These are phyloP conservation scores for Kitagawia praeruptora DNA, from an alignment of 129 eudicot species.

Conservation along the genomic window DNA sequence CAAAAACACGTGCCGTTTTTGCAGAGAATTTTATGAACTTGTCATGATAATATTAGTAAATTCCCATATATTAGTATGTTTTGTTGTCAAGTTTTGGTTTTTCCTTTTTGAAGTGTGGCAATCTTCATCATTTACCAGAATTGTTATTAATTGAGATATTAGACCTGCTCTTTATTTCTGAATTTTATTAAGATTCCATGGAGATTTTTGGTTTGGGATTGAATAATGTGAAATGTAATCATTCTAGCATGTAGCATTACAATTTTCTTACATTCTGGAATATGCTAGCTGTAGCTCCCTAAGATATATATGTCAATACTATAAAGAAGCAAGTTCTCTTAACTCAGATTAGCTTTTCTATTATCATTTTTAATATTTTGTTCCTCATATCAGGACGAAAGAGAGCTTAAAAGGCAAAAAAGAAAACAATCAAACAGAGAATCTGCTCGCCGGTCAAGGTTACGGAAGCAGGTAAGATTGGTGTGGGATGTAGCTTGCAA, in stretches of 20 bases:
- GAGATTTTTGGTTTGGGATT: not conserved
- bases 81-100: not conserved
- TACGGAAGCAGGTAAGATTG: slow-evolving; percentile 70
- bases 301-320: too few relatives aligned
- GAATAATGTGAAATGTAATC: not conserved
- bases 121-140: not conserved
- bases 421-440: slow-evolving; percentile 95
- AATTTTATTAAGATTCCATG: not conserved
- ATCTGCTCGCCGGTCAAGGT: slow-evolving; percentile 92
- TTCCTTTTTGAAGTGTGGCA: not conserved
- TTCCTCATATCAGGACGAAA: slow-evolving; percentile 57
- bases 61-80: not conserved
- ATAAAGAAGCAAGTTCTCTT: too few relatives aligned
- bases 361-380: not conserved
- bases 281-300: not conserved
- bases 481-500: not conserved
- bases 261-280: not conserved
- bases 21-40: not conserved
- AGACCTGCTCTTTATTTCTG: not conserved
- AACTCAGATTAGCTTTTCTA: not conserved
- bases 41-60: not conserved
- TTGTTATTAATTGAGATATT: not conserved
- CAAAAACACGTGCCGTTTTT: not conserved
- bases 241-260: not conserved
- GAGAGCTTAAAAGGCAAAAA: slow-evolving; percentile 87